Percentiles rank a stretch among this genome's conserved stretches.
phyloP scores from a whole-genome alignment of 2,329 filamentous ascomycete genomes.

The Exophiala calicioides region DNA sequence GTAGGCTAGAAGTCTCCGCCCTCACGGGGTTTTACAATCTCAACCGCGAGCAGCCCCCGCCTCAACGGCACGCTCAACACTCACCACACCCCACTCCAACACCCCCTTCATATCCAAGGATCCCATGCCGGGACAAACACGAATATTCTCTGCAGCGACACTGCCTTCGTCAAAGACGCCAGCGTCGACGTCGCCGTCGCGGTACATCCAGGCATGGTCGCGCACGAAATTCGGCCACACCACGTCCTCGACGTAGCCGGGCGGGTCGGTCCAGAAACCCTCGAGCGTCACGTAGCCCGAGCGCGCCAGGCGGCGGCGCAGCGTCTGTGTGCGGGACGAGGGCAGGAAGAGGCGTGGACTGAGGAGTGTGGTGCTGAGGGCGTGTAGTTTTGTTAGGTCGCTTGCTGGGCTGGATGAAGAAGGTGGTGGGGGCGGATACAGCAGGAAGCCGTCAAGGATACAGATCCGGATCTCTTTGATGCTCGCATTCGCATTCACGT shows the following conservation, averaged over 20 bases:
- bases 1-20: no score
- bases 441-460: constrained; percentile 84
- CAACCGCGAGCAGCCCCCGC: not conserved
- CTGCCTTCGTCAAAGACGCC: constrained; percentile 26
- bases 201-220: constrained; percentile 71
- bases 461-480: constrained; percentile 54
- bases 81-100: constrained; percentile 68
- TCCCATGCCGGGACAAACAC: constrained; percentile 43
- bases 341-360: constrained; percentile 78
- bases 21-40: no score
- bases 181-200: constrained; percentile 45
- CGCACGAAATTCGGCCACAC: constrained; percentile 94
- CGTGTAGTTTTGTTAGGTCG: constrained; percentile 16
- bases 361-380: constrained; percentile 50
- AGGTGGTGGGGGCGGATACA: constrained; percentile 60
- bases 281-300: constrained; percentile 57
- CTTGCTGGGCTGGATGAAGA: not conserved
- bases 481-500: not conserved
- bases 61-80: constrained; percentile 52
- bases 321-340: constrained; percentile 58
- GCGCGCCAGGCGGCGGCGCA: constrained; percentile 43
- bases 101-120: constrained; percentile 63
- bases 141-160: constrained; percentile 30
- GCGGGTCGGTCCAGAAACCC: constrained; percentile 94
- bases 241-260: constrained; percentile 87